A percentile compares a stretch with the other conserved stretches of the same genome.
Conservation (phyloP, 2,329 filamentous ascomycete genomes). For the Diplodia seriata region DNA sequence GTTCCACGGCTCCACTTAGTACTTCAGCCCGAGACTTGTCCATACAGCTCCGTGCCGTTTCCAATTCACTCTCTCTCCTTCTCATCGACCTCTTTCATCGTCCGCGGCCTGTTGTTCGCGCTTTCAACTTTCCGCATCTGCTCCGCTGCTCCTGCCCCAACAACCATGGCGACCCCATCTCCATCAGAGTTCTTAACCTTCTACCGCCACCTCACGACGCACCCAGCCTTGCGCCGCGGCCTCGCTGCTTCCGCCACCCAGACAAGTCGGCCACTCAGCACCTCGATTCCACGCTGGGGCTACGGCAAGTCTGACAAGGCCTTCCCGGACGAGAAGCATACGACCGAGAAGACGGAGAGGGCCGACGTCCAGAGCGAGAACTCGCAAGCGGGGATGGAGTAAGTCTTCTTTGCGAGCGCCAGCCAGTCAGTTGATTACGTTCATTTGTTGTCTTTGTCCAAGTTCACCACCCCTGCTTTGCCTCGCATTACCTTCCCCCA, state of each 20-base stretch:
- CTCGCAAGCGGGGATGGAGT: constrained; percentile 44
- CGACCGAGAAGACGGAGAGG: constrained; percentile 44
- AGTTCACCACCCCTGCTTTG: not conserved
- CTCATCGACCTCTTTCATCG: not conserved
- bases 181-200: constrained; percentile 50
- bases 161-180: constrained; percentile 44
- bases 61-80: constrained; percentile 12
- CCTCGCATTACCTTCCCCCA: not conserved
- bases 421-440: not conserved
- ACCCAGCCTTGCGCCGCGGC: constrained; percentile 27
- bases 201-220: constrained; percentile 42
- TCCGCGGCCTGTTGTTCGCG: not conserved
- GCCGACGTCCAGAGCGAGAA: constrained; percentile 47
- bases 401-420: constrained; percentile 34
- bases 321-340: constrained; percentile 41
- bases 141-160: not conserved
- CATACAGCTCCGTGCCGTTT: constrained; percentile 1
- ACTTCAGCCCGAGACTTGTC: constrained; percentile 3
- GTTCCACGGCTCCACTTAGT: constrained; percentile 1
- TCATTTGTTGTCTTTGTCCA: not conserved
- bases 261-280: constrained; percentile 36
- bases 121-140: constrained; percentile 2
- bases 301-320: constrained; percentile 38
- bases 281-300: constrained; percentile 34
- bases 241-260: constrained; percentile 35